These are phyloP conservation scores for Backusella circina DNA, from an alignment of 192 early-diverging fungal genomes.

Conservation along the genomic window DNA sequence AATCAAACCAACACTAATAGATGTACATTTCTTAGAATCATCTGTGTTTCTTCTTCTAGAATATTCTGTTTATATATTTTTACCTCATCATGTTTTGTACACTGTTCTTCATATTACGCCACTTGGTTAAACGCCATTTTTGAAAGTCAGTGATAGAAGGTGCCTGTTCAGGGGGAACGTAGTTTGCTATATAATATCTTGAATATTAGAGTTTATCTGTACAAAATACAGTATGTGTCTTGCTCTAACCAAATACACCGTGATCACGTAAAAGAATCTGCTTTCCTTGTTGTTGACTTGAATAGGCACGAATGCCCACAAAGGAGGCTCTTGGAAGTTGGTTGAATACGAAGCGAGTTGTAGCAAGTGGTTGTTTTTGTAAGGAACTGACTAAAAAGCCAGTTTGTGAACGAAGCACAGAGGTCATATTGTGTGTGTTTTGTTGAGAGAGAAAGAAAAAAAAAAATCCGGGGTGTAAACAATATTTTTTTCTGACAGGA, in stretches of 20 bases:
- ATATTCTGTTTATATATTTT: too few species aligned
- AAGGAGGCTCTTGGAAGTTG: constrained; percentile 1
- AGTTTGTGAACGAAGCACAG: constrained; percentile 1
- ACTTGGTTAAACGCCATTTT: constrained; percentile 47
- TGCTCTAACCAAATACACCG: constrained; percentile 31
- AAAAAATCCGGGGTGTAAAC: not conserved
- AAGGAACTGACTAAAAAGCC: constrained; percentile 4
- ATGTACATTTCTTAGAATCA: not conserved
- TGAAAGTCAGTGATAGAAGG: constrained; percentile 46
- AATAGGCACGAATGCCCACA: constrained; percentile 25
- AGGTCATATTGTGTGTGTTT: not conserved
- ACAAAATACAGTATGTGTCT: not conserved
- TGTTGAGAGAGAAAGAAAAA: not conserved
- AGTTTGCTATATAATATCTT: constrained; percentile 38
- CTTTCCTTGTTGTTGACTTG: constrained; percentile 23
- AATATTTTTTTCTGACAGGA: constrained; percentile 1
- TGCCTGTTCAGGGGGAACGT: constrained; percentile 47
- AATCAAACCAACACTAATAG: constrained; percentile 46
- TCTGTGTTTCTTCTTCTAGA: too few species aligned
- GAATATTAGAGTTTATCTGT: not conserved
- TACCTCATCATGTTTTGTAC: constrained; percentile 38
- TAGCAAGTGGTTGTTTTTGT: not conserved
- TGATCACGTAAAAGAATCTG: constrained; percentile 33
- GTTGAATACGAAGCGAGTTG: not conserved
- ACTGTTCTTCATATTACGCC: constrained; percentile 47